phyloP scores from a whole-genome alignment of 192 early-diverging fungal genomes.

The Coemansia sp. region DNA sequence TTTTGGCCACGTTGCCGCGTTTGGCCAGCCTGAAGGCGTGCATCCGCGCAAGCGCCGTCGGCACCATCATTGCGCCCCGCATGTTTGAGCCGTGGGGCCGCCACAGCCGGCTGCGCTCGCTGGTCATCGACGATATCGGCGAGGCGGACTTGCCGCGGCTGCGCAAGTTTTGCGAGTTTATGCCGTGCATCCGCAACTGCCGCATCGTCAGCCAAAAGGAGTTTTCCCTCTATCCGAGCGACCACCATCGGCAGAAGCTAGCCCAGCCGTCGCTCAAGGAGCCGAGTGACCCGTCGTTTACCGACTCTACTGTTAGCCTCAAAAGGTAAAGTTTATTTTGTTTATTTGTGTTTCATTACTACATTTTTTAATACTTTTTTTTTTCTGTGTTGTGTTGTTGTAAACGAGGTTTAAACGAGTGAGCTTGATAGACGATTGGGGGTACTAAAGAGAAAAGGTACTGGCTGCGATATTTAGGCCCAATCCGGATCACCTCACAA shows the following conservation, averaged over 20 bases:
- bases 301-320: slow-evolving; percentile 1
- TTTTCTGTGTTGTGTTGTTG: too few species aligned
- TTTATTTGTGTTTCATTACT: neutral
- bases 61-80: slow-evolving; percentile 34
- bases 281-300: neutral
- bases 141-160: slow-evolving; percentile 42
- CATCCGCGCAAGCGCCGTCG: slow-evolving; percentile 34
- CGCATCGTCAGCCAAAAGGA: slow-evolving; percentile 32
- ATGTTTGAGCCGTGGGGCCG: slow-evolving; percentile 57
- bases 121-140: slow-evolving; percentile 48
- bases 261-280: neutral
- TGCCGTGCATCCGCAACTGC: slow-evolving; percentile 51
- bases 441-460: neutral
- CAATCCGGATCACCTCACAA: too few species aligned
- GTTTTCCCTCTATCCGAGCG: neutral
- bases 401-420: too few species aligned
- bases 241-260: neutral
- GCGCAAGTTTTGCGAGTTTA: slow-evolving; percentile 49
- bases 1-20: slow-evolving; percentile 42
- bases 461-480: too few species aligned
- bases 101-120: slow-evolving; percentile 38
- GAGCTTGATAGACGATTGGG: neutral
- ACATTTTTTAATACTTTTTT: neutral
- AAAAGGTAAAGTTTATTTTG: neutral
- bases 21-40: slow-evolving; percentile 42